These are phyloP conservation scores for Bipolaris sorokiniana DNA, from an alignment of 2,329 filamentous ascomycete genomes.

Conservation along the genomic window DNA sequence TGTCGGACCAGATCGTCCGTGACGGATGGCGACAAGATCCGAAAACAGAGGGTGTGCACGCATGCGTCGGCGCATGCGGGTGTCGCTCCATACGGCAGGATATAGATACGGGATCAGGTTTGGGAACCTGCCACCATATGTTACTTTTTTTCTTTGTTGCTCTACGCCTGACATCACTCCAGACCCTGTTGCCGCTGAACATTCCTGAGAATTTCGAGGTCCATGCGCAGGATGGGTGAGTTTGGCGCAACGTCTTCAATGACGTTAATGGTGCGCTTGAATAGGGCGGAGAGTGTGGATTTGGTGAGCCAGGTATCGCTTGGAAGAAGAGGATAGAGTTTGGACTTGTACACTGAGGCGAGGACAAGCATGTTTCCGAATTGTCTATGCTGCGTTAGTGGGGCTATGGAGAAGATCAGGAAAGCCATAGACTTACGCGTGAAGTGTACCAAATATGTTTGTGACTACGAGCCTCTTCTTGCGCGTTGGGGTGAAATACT, in stretches of 20 bases:
- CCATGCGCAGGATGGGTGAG: constrained; percentile 74
- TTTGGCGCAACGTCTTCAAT: constrained; percentile 72
- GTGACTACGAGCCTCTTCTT: constrained; percentile 77
- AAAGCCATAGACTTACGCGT: constrained; percentile 52
- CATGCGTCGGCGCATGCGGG: constrained; percentile 6
- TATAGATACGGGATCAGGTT: constrained; percentile 1
- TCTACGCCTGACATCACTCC: constrained; percentile 6
- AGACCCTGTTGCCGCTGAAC: constrained; percentile 32
- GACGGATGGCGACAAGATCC: constrained; percentile 6
- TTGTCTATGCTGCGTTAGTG: constrained; percentile 66
- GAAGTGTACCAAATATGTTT: constrained; percentile 94
- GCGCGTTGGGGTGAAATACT: constrained; percentile 62
- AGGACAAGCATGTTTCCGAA: constrained; percentile 96
- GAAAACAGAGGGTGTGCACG: background rate
- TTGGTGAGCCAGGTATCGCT: constrained; percentile 33
- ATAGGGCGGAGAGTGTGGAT: constrained; percentile 32
- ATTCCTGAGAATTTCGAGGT: constrained; percentile 73
- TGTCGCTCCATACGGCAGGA: constrained; percentile 2
- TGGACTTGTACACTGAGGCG: constrained; percentile 75
- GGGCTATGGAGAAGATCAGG: background rate
- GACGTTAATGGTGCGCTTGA: constrained; percentile 71
- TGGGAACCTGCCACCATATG: background rate
- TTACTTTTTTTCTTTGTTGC: constrained; percentile 14
- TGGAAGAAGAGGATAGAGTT: constrained; percentile 42
- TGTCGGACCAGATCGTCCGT: constrained; percentile 7